Conservation (phyloP, 352 stramenopile species). For the Poterioochromonas sp. region DNA sequence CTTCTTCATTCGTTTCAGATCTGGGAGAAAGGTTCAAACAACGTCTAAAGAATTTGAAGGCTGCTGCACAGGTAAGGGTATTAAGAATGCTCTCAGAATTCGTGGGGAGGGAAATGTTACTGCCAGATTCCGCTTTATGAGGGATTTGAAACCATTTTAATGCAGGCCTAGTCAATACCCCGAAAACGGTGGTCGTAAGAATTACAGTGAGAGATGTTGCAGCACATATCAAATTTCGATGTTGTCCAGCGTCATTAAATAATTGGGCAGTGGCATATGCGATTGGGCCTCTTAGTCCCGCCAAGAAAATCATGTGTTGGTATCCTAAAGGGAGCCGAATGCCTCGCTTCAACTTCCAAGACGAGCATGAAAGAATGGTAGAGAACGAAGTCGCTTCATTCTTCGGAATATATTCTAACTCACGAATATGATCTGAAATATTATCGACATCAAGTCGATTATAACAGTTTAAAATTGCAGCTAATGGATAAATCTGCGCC, state of each 20-base stretch:
- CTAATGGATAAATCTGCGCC: slow-evolving; percentile 5
- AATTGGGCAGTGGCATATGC: slow-evolving; percentile 76
- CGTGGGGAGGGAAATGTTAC: neutral
- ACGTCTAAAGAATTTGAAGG: neutral
- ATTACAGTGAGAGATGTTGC: neutral
- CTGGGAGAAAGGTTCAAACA: neutral
- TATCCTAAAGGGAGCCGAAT: neutral
- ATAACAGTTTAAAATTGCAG: neutral
- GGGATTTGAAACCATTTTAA: neutral
- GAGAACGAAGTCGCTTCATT: neutral
- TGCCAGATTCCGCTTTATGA: too few species aligned
- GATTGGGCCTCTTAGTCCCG: slow-evolving; percentile 77
- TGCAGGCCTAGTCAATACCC: neutral
- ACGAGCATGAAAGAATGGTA: neutral
- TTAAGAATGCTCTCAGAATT: neutral
- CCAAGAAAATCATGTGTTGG: slow-evolving; percentile 69
- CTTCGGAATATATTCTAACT: neutral
- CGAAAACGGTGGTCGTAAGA: neutral
- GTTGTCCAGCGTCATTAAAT: slow-evolving; percentile 57
- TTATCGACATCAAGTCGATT: neutral
- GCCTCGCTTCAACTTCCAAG: neutral
- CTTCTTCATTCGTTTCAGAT: neutral
- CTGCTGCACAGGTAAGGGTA: neutral
- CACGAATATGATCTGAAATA: neutral
- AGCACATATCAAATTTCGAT: neutral